A percentile compares a stretch with the other conserved stretches of the same genome.
Evolutionary conservation across 2,329 filamentous ascomycete species (phyloP).

Genomic region (Sporothrix sp.): DNA sequence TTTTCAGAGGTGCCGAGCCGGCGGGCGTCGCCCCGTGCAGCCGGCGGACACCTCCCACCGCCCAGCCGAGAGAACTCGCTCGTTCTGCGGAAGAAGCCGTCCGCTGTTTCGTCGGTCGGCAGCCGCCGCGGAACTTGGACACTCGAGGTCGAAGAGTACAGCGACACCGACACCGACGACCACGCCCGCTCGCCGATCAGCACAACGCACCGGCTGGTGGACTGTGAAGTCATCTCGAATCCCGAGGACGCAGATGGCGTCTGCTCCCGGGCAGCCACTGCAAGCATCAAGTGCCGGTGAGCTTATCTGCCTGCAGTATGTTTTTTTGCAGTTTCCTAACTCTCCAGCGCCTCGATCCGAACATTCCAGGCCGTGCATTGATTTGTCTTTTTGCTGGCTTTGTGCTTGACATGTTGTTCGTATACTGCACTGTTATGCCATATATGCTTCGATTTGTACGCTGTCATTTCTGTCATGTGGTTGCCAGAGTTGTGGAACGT

Average conservation of each 20-base stretch:
- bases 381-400: neutral
- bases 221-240: conserved; percentile 15
- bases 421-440: neutral
- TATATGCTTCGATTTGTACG: no score
- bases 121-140: neutral
- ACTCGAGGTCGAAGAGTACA: conserved; percentile 14
- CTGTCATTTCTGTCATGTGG: no score
- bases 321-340: neutral
- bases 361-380: neutral
- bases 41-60: neutral
- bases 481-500: no score
- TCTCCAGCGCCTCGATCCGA: neutral
- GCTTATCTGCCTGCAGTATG: conserved; percentile 4
- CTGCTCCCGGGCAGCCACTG: neutral
- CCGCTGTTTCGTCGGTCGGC: no score
- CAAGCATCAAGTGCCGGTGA: conserved; percentile 22
- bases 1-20: conserved; percentile 10
- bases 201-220: neutral
- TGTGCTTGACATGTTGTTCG: neutral
- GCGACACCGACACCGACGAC: neutral
- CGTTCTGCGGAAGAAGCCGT: no score
- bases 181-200: neutral
- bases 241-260: neutral
- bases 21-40: neutral
- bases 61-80: neutral